Evolutionary conservation across 139 green algal species (phyloP).

Genomic region (Haematococcus lacustris): DNA sequence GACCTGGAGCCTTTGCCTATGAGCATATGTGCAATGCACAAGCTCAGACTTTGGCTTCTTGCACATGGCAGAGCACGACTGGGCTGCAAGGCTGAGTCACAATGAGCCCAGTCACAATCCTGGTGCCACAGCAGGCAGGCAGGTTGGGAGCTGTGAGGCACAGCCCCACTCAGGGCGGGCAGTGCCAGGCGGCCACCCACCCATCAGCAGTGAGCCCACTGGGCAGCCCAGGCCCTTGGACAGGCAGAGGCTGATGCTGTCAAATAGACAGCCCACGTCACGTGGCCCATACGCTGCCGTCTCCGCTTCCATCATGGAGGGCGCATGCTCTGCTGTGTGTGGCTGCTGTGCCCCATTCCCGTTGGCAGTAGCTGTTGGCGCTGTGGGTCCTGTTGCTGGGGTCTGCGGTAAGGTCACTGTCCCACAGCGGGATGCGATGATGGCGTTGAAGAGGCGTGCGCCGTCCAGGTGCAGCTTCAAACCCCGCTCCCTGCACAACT

Average conservation of each 20-base stretch:
- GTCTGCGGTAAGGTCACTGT: neutral
- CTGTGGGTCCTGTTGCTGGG: neutral
- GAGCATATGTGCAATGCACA: no score
- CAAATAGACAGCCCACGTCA: conserved; percentile 27
- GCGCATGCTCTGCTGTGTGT: no score
- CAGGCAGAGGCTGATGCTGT: conserved; percentile 61
- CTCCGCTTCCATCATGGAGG: neutral
- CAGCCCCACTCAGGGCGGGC: no score
- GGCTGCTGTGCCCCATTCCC: conserved; percentile 2
- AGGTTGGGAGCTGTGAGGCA: no score
- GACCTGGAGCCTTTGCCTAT: no score
- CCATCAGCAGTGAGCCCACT: conserved; percentile 54
- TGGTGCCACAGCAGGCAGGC: no score
- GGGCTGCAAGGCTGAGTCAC: no score
- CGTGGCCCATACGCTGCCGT: conserved; percentile 11
- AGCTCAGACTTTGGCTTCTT: no score
- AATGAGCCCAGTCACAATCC: no score
- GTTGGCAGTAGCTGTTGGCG: no score
- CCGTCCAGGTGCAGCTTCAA: conserved; percentile 63
- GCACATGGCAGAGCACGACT: no score
- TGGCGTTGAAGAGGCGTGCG: conserved; percentile 69
- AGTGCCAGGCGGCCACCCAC: no score
- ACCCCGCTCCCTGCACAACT: conserved; percentile 2
- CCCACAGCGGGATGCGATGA: conserved; percentile 3
- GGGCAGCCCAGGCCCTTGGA: conserved; percentile 62